Conservation (phyloP, 2,329 filamentous ascomycete genomes). For the Penicillium hesseltinei region DNA sequence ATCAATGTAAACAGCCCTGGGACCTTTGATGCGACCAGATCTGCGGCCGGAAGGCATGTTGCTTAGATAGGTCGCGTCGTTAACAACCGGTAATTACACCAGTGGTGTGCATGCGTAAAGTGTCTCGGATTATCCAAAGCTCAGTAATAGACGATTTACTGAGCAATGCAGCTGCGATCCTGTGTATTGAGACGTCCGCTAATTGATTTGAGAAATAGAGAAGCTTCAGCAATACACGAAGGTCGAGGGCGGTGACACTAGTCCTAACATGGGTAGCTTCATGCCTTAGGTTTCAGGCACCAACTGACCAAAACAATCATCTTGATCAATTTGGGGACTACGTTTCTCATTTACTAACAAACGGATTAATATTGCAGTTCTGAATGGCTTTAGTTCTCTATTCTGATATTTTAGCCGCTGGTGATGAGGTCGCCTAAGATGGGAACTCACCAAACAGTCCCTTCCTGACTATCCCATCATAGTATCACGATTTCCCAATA, state of each 20-base stretch:
- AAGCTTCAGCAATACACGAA: constrained; percentile 10
- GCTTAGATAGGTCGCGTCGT: background rate
- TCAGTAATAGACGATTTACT: background rate
- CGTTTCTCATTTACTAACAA: background rate
- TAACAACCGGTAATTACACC: background rate
- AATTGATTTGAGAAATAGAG: background rate
- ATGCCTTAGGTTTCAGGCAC: background rate
- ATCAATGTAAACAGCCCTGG: constrained; percentile 34
- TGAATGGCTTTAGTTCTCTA: background rate
- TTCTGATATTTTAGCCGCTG: too few relatives aligned
- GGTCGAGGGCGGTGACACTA: constrained; percentile 2
- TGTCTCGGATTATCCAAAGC: background rate
- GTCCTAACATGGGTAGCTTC: background rate
- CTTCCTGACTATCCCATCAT: background rate
- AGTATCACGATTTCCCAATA: background rate
- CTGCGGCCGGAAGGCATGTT: constrained; percentile 34
- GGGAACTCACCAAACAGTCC: background rate
- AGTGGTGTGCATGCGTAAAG: background rate
- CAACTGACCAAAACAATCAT: background rate
- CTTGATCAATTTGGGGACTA: background rate
- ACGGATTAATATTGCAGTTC: background rate
- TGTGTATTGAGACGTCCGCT: background rate
- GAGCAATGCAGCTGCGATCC: background rate
- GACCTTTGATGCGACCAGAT: constrained; percentile 34
- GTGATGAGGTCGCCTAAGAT: background rate